A percentile compares a stretch with the other conserved stretches of the same genome.
Conservation (phyloP, 768 basidiomycete genomes). For the Chalciporus pseudorubinellus region DNA sequence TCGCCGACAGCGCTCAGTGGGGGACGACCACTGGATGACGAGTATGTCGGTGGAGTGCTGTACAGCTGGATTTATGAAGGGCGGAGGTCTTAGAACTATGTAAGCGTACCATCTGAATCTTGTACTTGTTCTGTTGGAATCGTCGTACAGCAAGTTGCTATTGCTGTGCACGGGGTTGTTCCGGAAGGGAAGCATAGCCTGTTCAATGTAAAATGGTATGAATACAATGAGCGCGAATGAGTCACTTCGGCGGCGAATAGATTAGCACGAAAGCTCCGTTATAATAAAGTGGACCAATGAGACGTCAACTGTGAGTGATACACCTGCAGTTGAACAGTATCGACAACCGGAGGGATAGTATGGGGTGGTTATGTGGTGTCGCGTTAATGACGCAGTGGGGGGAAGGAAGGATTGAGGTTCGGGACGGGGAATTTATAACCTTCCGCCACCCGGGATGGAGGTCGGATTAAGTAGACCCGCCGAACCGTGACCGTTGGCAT, state of each 20-base stretch:
- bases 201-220: not conserved
- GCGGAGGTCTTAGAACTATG: conserved; percentile 12
- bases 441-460: not conserved
- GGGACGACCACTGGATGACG: not conserved
- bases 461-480: conserved; percentile 10
- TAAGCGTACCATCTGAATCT: conserved; percentile 10
- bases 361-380: not conserved
- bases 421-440: conserved; percentile 10
- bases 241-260: not conserved
- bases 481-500: conserved; percentile 12
- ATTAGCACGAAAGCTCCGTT: not conserved
- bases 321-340: not conserved
- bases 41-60: conserved; percentile 3
- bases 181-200: conserved; percentile 1
- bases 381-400: not conserved
- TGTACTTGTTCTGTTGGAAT: conserved; percentile 2
- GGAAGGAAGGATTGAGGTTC: not conserved
- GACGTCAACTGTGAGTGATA: not conserved
- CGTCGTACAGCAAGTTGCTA: conserved; percentile 14
- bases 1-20: not conserved
- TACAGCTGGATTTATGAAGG: conserved; percentile 8
- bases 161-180: conserved; percentile 23
- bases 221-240: not conserved
- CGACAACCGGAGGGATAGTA: not conserved
- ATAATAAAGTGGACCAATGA: not conserved